These are phyloP conservation scores for Endotrypanum monterogeii DNA, from an alignment of 208 protist genomes.

Conservation along the genomic window DNA sequence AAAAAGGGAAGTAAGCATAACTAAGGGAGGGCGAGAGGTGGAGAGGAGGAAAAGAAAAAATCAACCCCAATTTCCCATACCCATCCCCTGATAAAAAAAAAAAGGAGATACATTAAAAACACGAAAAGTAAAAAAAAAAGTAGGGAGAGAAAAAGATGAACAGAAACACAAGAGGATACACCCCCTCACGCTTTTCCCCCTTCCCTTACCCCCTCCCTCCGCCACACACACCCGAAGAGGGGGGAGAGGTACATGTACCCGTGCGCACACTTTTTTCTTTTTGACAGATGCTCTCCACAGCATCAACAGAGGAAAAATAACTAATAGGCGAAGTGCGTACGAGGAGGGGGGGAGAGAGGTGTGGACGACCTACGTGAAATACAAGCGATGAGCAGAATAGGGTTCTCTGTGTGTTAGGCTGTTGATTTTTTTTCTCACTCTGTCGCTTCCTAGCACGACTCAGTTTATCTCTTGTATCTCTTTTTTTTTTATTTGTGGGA, in stretches of 20 bases:
- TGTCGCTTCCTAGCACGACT: background rate
- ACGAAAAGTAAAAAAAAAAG: slow-evolving; percentile 7
- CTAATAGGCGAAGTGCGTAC: background rate
- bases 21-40: background rate
- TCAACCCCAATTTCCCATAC: background rate
- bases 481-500: slow-evolving; percentile 16
- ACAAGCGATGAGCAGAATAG: background rate
- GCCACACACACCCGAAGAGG: background rate
- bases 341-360: background rate
- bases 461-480: slow-evolving; percentile 3
- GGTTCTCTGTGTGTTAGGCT: background rate
- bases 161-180: background rate
- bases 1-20: background rate
- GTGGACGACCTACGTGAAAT: background rate
- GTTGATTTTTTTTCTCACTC: background rate
- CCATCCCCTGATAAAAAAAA: background rate
- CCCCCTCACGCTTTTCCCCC: no score
- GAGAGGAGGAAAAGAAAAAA: background rate
- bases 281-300: background rate
- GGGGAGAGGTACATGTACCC: background rate
- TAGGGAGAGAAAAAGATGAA: background rate
- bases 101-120: background rate
- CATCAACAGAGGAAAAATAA: background rate
- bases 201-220: no score
- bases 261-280: slow-evolving; percentile 1